These are phyloP conservation scores for Pichia gijzeniarum DNA, from an alignment of 805 yeast species.

Conservation along the genomic window DNA sequence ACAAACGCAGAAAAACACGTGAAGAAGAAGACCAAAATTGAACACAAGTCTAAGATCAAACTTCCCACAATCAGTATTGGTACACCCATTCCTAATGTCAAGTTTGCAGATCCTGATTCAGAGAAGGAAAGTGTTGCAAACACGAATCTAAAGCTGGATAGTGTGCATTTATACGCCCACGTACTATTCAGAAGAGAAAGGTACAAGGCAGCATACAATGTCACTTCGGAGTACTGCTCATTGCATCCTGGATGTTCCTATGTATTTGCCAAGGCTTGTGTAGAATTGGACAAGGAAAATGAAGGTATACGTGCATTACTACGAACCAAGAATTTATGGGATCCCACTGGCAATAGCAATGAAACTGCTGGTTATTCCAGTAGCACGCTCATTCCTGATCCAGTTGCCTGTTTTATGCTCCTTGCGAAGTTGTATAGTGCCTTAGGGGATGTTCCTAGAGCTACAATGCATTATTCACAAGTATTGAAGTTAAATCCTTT, in stretches of 20 bases:
- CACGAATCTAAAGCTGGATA: constrained; percentile 43
- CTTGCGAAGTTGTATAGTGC: constrained; percentile 62
- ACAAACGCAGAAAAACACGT: too few species aligned
- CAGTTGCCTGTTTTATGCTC: constrained; percentile 60
- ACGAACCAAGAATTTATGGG: constrained; percentile 34
- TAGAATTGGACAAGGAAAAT: constrained; percentile 44
- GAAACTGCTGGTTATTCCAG: constrained; percentile 1
- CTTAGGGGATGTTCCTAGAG: constrained; percentile 55
- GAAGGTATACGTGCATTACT: constrained; percentile 57
- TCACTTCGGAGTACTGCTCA: constrained; percentile 34
- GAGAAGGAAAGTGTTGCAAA: too few species aligned
- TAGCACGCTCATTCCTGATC: constrained; percentile 43
- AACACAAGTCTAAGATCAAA: too few species aligned
- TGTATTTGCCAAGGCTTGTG: constrained; percentile 63
- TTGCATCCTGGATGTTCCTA: constrained; percentile 71
- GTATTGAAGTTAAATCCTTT: constrained; percentile 72
- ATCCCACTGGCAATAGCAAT: constrained; percentile 8
- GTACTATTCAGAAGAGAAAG: constrained; percentile 54
- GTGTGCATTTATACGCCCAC: constrained; percentile 64
- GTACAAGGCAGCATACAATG: constrained; percentile 55
- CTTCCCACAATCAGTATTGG: too few species aligned
- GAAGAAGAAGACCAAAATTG: too few species aligned
- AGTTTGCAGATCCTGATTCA: not conserved
- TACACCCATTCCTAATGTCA: too few species aligned
- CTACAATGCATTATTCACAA: constrained; percentile 59